A percentile compares a stretch with the other conserved stretches of the same genome.
Evolutionary conservation across 805 yeast species (phyloP).

Genomic region (Wickerhamomyces pijperi): DNA sequence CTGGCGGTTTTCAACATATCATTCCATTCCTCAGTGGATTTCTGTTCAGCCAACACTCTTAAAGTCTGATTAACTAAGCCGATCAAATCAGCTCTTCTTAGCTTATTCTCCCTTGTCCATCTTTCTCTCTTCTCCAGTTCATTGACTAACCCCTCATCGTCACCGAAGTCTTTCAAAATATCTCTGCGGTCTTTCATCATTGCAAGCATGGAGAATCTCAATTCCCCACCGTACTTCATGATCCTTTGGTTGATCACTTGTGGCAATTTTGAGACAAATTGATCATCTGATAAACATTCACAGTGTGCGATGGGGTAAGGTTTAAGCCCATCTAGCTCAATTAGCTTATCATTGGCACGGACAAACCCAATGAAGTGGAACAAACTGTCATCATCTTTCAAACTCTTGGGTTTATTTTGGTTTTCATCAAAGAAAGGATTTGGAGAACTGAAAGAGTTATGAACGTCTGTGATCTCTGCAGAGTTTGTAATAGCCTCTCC

Average conservation of each 20-base stretch:
- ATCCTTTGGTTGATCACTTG: slow-evolving; percentile 36
- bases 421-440: slow-evolving; percentile 35
- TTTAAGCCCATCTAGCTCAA: slow-evolving; percentile 56
- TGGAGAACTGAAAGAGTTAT: slow-evolving; percentile 53
- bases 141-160: slow-evolving; percentile 22
- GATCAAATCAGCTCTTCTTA: slow-evolving; percentile 43
- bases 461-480: slow-evolving; percentile 41
- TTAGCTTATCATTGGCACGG: slow-evolving; percentile 29
- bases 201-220: slow-evolving; percentile 46
- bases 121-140: slow-evolving; percentile 37
- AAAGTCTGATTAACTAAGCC: slow-evolving; percentile 37
- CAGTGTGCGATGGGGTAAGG: slow-evolving; percentile 45
- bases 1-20: slow-evolving; percentile 17
- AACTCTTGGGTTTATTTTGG: slow-evolving; percentile 6
- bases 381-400: slow-evolving; percentile 36
- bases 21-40: slow-evolving; percentile 29
- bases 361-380: slow-evolving; percentile 54
- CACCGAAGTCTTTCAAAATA: slow-evolving; percentile 26
- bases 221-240: slow-evolving; percentile 32
- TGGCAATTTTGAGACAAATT: slow-evolving; percentile 31
- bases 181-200: slow-evolving; percentile 39
- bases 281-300: slow-evolving; percentile 27
- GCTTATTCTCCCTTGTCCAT: slow-evolving; percentile 44
- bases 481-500: slow-evolving; percentile 56
- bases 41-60: slow-evolving; percentile 26